These are phyloP conservation scores for Galerina marginata DNA, from an alignment of 768 basidiomycete species.

Conservation along the genomic window DNA sequence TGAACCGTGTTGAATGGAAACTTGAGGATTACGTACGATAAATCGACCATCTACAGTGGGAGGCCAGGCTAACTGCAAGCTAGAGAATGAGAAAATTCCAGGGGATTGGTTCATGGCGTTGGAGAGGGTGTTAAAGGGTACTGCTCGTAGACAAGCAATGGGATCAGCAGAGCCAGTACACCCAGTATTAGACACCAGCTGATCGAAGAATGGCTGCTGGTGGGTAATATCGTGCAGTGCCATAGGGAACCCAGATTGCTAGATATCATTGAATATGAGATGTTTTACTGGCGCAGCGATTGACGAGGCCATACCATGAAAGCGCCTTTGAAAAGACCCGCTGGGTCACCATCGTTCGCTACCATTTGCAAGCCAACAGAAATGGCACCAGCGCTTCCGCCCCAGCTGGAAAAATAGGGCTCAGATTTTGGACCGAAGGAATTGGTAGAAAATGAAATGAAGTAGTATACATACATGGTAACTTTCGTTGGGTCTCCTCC, in stretches of 20 bases:
- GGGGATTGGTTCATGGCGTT: constrained; percentile 34
- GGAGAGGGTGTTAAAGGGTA: constrained; percentile 36
- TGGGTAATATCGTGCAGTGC: constrained; percentile 11
- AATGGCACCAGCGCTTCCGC: constrained; percentile 27
- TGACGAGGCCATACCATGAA: constrained; percentile 21
- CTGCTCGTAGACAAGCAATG: constrained; percentile 38
- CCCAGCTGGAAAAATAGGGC: constrained; percentile 20
- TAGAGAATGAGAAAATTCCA: constrained; percentile 31
- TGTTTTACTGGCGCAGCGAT: not conserved
- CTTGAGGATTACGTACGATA: constrained; percentile 32
- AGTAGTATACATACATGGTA: constrained; percentile 35
- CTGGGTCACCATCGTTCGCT: constrained; percentile 20
- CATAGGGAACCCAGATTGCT: constrained; percentile 26
- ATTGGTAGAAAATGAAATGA: not conserved
- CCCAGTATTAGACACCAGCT: constrained; percentile 33
- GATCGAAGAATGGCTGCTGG: constrained; percentile 32
- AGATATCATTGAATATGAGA: not conserved
- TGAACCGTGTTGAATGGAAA: constrained; percentile 34
- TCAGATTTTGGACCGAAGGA: not conserved
- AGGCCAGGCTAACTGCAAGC: constrained; percentile 34
- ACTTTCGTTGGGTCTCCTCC: constrained; percentile 57
- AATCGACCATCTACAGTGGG: constrained; percentile 45
- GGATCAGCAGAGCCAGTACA: constrained; percentile 34
- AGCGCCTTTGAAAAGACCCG: constrained; percentile 22
- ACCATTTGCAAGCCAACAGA: constrained; percentile 24